Percentiles rank a stretch among this genome's conserved stretches.
Conservation (phyloP, 352 stramenopile species). For the Phytophthora brassicae region DNA sequence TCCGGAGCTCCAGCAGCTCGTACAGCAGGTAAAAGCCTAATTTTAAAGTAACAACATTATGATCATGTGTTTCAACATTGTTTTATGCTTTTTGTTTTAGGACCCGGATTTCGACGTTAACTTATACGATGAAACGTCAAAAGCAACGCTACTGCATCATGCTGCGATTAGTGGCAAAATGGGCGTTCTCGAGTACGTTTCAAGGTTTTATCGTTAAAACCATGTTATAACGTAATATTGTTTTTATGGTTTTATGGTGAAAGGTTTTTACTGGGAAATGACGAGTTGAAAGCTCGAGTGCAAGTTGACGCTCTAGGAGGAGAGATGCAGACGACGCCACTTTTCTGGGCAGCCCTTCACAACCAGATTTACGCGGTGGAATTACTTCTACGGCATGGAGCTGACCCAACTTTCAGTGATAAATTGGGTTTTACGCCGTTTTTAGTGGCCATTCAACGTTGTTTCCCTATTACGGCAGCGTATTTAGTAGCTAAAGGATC, state of each 20-base stretch:
- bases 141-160: conserved; percentile 76
- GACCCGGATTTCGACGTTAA: conserved; percentile 63
- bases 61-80: too few species aligned
- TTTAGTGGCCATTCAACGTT: conserved; percentile 66
- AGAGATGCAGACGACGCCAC: conserved; percentile 61
- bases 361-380: conserved; percentile 85
- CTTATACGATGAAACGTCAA: conserved; percentile 41
- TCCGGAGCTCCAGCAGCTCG: conserved; percentile 56
- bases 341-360: conserved; percentile 74
- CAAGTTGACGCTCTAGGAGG: conserved; percentile 57
- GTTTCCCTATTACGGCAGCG: conserved; percentile 74
- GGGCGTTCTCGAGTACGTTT: conserved; percentile 63
- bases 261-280: conserved; percentile 57
- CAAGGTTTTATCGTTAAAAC: not conserved
- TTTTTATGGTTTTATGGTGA: not conserved
- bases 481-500: conserved; percentile 81
- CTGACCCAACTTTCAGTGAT: conserved; percentile 56
- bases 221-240: not conserved
- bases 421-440: conserved; percentile 59
- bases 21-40: conserved; percentile 37
- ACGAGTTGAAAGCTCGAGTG: conserved; percentile 33
- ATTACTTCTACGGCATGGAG: conserved; percentile 62
- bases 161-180: conserved; percentile 83
- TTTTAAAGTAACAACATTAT: not conserved
- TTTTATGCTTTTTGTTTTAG: conserved; percentile 27